Percentiles rank a stretch among this genome's conserved stretches.
Conservation (phyloP, 306 rosid species). For the Castanospermum australe region DNA sequence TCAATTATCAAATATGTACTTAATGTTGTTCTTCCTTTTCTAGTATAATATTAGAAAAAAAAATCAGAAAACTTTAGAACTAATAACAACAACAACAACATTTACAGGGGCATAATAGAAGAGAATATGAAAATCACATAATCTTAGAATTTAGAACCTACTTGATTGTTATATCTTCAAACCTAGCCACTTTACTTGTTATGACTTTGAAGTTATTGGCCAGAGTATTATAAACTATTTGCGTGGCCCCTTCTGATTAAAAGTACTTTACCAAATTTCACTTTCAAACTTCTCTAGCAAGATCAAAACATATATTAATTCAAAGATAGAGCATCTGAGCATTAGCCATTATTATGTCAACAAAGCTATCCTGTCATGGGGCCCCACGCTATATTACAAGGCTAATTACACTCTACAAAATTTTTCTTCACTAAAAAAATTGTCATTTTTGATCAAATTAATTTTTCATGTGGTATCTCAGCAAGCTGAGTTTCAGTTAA, state of each 20-base stretch:
- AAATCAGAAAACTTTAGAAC: not conserved
- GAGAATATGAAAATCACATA: not conserved
- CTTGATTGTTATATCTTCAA: slow-evolving; percentile 4
- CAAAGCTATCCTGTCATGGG: slow-evolving; percentile 16
- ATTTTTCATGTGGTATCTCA: not conserved
- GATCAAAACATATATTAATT: slow-evolving; percentile 23
- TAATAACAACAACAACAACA: not conserved
- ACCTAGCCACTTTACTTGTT: slow-evolving; percentile 12
- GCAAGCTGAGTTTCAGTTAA: not conserved
- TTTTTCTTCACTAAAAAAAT: slow-evolving; percentile 37
- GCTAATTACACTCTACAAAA: slow-evolving; percentile 15
- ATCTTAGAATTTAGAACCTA: not conserved
- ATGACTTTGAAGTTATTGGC: slow-evolving; percentile 13
- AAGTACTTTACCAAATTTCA: slow-evolving; percentile 18
- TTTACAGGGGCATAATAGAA: not conserved
- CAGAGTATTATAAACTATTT: slow-evolving; percentile 9
- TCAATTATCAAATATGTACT: too few relatives aligned
- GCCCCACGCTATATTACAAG: slow-evolving; percentile 1
- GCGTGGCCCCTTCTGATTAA: not conserved
- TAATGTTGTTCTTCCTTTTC: not conserved
- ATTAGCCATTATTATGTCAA: slow-evolving; percentile 27
- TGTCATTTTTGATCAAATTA: not conserved
- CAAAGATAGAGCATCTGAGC: slow-evolving; percentile 21
- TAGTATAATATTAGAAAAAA: not conserved
- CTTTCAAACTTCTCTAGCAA: slow-evolving; percentile 24